These are phyloP conservation scores for Xylaria sp. DNA, from an alignment of 2,329 filamentous ascomycete species.

Conservation along the genomic window DNA sequence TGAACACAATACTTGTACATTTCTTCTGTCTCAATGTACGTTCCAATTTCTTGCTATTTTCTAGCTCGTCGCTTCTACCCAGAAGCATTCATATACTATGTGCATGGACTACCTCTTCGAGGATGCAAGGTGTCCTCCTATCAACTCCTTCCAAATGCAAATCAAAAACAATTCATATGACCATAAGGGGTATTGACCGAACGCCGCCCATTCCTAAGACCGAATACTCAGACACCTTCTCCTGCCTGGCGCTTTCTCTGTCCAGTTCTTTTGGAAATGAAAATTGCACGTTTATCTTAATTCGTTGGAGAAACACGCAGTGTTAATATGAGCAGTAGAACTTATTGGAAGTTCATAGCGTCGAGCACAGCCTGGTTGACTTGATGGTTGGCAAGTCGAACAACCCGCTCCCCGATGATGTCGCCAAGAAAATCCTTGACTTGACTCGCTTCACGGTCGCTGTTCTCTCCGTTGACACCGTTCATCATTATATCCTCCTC, in stretches of 20 bases:
- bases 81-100: background rate
- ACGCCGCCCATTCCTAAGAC: constrained; percentile 30
- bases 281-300: background rate
- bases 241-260: background rate
- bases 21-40: constrained; percentile 28
- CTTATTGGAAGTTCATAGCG: constrained; percentile 63
- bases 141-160: constrained; percentile 23
- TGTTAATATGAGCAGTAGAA: background rate
- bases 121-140: background rate
- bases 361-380: constrained; percentile 65
- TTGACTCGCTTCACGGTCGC: constrained; percentile 56
- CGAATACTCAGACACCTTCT: background rate
- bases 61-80: background rate
- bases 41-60: background rate
- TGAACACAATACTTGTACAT: constrained; percentile 38
- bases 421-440: constrained; percentile 67
- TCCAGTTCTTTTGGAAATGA: background rate
- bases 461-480: constrained; percentile 54
- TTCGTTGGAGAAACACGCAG: background rate
- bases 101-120: background rate
- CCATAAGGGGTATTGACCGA: constrained; percentile 44
- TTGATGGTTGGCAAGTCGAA: constrained; percentile 57
- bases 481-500: constrained; percentile 53
- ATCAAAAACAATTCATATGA: constrained; percentile 40
- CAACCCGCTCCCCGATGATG: constrained; percentile 63